Evolutionary conservation across 352 stramenopile genomes (phyloP).

Genomic region (Thalassiosira hispida): DNA sequence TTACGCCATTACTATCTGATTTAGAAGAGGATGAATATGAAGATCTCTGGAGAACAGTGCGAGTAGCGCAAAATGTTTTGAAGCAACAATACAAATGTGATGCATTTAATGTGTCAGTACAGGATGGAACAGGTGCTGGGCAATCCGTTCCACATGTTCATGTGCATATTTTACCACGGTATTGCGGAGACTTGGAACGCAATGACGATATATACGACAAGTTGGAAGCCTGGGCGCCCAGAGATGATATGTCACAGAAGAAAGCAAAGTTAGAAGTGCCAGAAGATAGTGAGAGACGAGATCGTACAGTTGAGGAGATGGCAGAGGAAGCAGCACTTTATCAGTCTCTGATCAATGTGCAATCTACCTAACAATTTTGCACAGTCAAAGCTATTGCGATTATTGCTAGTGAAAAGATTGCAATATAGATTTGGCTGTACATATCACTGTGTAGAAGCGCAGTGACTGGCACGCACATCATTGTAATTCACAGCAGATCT

Average conservation of each 20-base stretch:
- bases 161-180: slow-evolving; percentile 91
- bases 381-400: too few species aligned
- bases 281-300: slow-evolving; percentile 85
- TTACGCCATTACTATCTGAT: slow-evolving; percentile 85
- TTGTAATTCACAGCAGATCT: too few species aligned
- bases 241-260: slow-evolving; percentile 69
- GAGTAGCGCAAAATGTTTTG: slow-evolving; percentile 86
- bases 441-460: too few species aligned
- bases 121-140: slow-evolving; percentile 90
- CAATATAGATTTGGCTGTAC: too few species aligned
- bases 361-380: slow-evolving; percentile 1
- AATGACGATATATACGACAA: slow-evolving; percentile 94
- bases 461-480: too few species aligned
- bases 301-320: slow-evolving; percentile 88
- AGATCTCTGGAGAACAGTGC: slow-evolving; percentile 90
- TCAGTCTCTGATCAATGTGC: slow-evolving; percentile 17
- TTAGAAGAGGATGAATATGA: slow-evolving; percentile 88
- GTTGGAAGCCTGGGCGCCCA: slow-evolving; percentile 84
- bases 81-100: slow-evolving; percentile 83
- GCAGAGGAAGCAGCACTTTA: slow-evolving; percentile 84
- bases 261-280: slow-evolving; percentile 75
- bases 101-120: slow-evolving; percentile 92
- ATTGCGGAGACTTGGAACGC: slow-evolving; percentile 84
- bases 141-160: slow-evolving; percentile 93
- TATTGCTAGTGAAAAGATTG: too few species aligned